Conservation (phyloP, 2,329 filamentous ascomycete genomes). For the Sphaerulina vaccinii region DNA sequence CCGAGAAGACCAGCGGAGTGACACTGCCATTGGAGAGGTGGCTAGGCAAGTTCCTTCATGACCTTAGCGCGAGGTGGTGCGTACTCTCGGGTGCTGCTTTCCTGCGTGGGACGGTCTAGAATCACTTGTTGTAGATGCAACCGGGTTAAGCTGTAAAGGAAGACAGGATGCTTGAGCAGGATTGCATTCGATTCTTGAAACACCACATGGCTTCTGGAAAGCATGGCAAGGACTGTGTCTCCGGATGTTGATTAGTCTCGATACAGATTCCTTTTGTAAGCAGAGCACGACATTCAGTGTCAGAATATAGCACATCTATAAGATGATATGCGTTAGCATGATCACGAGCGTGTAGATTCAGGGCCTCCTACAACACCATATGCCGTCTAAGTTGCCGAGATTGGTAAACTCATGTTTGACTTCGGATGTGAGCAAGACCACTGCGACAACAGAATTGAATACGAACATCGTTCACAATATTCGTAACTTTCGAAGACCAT, state of each 20-base stretch:
- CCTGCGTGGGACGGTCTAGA: constrained; percentile 3
- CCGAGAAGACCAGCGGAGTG: constrained; percentile 16
- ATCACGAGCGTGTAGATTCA: neutral
- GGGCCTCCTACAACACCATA: too few relatives aligned
- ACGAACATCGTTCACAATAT: too few relatives aligned
- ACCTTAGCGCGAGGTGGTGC: constrained; percentile 18
- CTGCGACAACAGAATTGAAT: too few relatives aligned
- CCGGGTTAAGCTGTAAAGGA: too few relatives aligned
- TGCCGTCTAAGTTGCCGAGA: neutral
- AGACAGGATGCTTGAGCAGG: too few relatives aligned
- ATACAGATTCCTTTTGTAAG: neutral
- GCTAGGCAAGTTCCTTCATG: constrained; percentile 22
- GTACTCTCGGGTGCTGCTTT: constrained; percentile 19
- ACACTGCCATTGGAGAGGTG: constrained; percentile 24
- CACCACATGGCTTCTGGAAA: neutral
- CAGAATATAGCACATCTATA: neutral
- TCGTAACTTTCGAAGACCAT: too few relatives aligned
- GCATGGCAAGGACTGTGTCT: neutral
- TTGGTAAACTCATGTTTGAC: neutral
- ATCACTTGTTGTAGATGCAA: neutral
- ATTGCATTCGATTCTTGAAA: too few relatives aligned
- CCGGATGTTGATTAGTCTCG: neutral
- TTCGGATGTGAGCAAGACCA: too few relatives aligned
- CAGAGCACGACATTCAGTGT: neutral
- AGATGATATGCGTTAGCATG: neutral